Percentiles rank a stretch among this genome's conserved stretches.
These are phyloP conservation scores for Exophiala viscosa DNA, from an alignment of 2,329 filamentous ascomycete genomes.

Conservation along the genomic window DNA sequence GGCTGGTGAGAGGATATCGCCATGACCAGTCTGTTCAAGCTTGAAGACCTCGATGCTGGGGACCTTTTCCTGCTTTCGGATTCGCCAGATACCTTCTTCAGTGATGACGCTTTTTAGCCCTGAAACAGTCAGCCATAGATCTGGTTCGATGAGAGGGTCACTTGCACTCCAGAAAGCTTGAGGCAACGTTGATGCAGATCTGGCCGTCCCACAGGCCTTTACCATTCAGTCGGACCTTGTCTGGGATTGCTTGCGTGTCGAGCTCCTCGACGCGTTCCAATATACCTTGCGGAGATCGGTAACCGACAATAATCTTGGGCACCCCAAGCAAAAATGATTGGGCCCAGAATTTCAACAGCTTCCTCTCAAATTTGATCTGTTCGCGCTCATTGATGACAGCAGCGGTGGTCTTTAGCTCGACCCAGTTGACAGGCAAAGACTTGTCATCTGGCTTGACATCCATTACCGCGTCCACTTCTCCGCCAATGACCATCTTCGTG, in stretches of 20 bases:
- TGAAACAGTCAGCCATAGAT: constrained; percentile 34
- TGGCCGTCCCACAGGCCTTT: constrained; percentile 82
- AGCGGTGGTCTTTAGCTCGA: constrained; percentile 89
- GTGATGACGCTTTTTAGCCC: constrained; percentile 60
- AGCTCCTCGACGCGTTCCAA: constrained; percentile 72
- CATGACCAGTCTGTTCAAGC: constrained; percentile 70
- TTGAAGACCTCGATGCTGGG: constrained; percentile 69
- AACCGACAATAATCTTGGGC: constrained; percentile 86
- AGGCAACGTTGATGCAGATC: constrained; percentile 86
- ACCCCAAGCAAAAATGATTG: constrained; percentile 94
- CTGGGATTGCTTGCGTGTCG: constrained; percentile 73
- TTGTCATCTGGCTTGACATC: constrained; percentile 68
- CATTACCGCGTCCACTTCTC: constrained; percentile 95
- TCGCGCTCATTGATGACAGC: constrained; percentile 67
- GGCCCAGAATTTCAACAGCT: constrained; percentile 93
- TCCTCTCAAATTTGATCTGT: constrained; percentile 74
- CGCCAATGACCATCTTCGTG: constrained; percentile 72
- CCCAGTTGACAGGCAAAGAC: constrained; percentile 75
- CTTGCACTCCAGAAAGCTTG: constrained; percentile 71
- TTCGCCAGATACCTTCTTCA: constrained; percentile 74
- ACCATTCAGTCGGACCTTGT: constrained; percentile 64
- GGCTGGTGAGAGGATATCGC: constrained; percentile 69
- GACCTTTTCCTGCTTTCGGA: constrained; percentile 62
- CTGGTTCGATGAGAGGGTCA: constrained; percentile 8
- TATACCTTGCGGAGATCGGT: constrained; percentile 69